Evolutionary conservation across 345 rosid genomes (phyloP).

Genomic region (Pistacia vera): DNA sequence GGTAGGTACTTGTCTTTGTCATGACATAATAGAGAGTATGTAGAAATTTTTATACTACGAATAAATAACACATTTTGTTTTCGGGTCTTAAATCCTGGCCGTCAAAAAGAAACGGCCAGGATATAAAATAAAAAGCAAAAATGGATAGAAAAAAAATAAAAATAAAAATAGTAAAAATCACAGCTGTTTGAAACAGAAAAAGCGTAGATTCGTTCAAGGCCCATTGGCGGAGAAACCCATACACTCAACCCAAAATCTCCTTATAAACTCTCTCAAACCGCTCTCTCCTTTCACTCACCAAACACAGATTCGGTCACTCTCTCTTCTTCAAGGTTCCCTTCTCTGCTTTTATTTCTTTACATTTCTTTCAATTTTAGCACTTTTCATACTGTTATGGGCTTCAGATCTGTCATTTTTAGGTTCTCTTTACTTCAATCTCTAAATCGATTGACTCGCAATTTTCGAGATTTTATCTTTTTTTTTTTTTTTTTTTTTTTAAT

Average conservation of each 20-base stretch:
- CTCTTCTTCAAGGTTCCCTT: not conserved
- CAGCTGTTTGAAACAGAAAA: not conserved
- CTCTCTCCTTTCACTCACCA: not conserved
- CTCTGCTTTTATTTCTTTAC: not conserved
- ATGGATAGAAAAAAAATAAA: not conserved
- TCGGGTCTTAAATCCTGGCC: not conserved
- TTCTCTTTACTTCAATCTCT: not conserved
- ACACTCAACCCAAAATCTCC: not conserved
- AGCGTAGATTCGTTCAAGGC: constrained; percentile 12
- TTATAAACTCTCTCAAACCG: not conserved
- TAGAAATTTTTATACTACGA: no score
- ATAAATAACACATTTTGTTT: no score
- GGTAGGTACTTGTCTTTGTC: no score
- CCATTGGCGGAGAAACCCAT: constrained; percentile 24
- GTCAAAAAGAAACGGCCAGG: no score
- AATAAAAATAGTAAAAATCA: not conserved
- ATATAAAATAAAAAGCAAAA: not conserved
- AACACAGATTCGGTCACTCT: not conserved
- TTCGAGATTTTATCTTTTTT: not conserved
- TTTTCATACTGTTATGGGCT: not conserved
- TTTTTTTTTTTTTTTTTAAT: no score
- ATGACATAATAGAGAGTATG: no score
- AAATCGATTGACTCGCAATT: not conserved
- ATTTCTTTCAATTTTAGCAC: not conserved
- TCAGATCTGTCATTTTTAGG: constrained; percentile 11